Base-by-base conservation (phyloP, 2,329 filamentous ascomycete genomes). In the Shiraia bambusicola region DNA sequence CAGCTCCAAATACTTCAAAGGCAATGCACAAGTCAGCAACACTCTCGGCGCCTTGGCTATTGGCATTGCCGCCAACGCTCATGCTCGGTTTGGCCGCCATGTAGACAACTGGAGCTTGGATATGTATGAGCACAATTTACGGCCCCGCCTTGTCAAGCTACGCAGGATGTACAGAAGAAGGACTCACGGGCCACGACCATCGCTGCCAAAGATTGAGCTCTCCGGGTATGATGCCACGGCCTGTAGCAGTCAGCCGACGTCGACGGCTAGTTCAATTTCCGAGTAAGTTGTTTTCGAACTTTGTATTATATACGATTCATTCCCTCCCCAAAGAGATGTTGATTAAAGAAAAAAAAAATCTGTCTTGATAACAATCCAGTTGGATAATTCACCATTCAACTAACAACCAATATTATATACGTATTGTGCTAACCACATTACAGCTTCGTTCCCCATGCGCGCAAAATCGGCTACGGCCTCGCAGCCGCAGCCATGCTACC, bases 401-500 rank as follows among this genome's bases (percentile, higher is more conserved):
- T n/a, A n/a, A n/a, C n/a, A n/a, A n/a, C n/a, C n/a, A n/a, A n/a
- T n/a, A n/a, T n/a, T n/a, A n/a, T n/a, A n/a, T n/a, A n/a, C n/a
- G n/a, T 11, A 28, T 13, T 13, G 17, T 30, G 22, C 31, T 40
- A 36, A 36, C 31, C 17, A 10, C 17, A 14, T 6, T 7, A 27
- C 27, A 30, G 41, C 13, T 60, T 59, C 24, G 56, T 60, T 5
- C 63, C 67, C 1, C 54, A 59, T 22, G 49, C 50, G 1, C 65
- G 67, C 16, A 69, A 69, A 28, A 66, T 70, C 5, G 82, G 85
- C 10, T 89, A 91, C 63, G 87, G 86, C 1, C 79, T 95, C 2
- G 90, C 90, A 0, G 89, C 89, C 0, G 88, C 88, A 0, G 86
- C 87, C 1, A 88, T 95, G 76, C 72, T 95, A 8, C 90, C 90